Evolutionary conservation across 176 grass and related monocot genomes (phyloP), one percentile per base, ranked within the genome.

Genomic region (Elaeis guineensis): DNA sequence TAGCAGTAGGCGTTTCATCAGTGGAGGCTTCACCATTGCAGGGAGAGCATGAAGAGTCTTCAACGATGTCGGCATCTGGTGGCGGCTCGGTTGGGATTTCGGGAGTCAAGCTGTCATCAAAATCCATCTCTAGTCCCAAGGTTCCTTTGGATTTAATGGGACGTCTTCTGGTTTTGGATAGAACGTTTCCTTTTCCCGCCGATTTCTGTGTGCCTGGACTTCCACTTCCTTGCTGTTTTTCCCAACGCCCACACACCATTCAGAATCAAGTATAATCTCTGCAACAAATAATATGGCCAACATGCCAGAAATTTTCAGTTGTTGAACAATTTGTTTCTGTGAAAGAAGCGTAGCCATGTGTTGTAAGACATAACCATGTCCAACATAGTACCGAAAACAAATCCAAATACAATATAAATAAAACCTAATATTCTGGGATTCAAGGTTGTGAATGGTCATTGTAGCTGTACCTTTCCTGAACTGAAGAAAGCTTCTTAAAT

Each of bases 91-190:
- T 82, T 76, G 88, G 88, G 64, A 98, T 92, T 78, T 85, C 84
- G 9, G 68, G 79, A 49, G 93, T 98, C 44, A 98, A 67, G 66
- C 84, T 89, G 64, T 98, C 93, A 59, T 98, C 93, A 26, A 83
- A 98, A 56, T 92, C 82, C 84, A 98, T 85, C 74, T 98, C 88
- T 59, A 67, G 49, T 98, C 93, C 93, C 93, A 98, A 50, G 93
- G 87, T 7, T 89, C 84, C 26, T 97, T 91, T 17, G 93, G 79
- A 67, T 98, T 76, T 19, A 39, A 72, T 0, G 93, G 84, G 48
- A 92, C 83, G 23, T 88, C 85, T 58, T 70, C 69, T 11, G 59
- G 77, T 57, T 60, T 77, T 21, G 60, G 35, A 85, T 92, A 89
- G 49, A 86, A 76, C 12, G 76, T 89, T 79, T 98, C 87, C 53